Percentiles rank a stretch among this genome's conserved stretches.
These are phyloP conservation scores for Mycena alexandri DNA, from an alignment of 768 basidiomycete species.

Conservation along the genomic window DNA sequence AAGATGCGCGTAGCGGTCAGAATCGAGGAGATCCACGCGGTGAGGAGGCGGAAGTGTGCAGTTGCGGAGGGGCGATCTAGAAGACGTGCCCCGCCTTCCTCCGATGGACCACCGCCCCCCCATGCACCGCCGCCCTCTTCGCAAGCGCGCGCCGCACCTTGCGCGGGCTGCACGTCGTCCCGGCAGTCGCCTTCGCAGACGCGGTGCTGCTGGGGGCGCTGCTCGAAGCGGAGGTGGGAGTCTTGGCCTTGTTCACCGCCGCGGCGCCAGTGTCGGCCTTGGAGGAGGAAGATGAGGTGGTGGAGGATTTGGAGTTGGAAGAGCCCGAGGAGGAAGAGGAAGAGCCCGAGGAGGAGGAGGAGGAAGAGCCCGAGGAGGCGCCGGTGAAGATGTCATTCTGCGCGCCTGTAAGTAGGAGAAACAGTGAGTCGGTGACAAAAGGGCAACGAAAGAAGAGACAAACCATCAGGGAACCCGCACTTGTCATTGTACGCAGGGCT, in stretches of 20 bases:
- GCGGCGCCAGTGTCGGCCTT: slow-evolving; percentile 4
- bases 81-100: too few relatives aligned
- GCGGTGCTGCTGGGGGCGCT: too few relatives aligned
- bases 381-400: slow-evolving; percentile 60
- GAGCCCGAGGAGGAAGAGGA: not conserved
- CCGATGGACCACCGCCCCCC: too few relatives aligned
- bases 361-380: slow-evolving; percentile 14
- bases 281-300: too few relatives aligned
- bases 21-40: too few relatives aligned
- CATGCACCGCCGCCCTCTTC: too few relatives aligned
- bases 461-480: slow-evolving; percentile 62
- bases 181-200: too few relatives aligned
- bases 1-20: slow-evolving; percentile 5
- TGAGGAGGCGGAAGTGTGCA: too few relatives aligned
- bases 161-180: too few relatives aligned
- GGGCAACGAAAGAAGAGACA: slow-evolving; percentile 34
- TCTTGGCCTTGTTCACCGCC: too few relatives aligned
- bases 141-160: not conserved
- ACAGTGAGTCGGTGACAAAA: not conserved
- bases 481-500: slow-evolving; percentile 65
- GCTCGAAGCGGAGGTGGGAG: too few relatives aligned
- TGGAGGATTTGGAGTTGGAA: not conserved
- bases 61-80: too few relatives aligned
- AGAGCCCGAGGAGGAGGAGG: slow-evolving; percentile 1
- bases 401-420: slow-evolving; percentile 45